phyloP scores from a whole-genome alignment of 139 green algal species.

The Coelastrella sp. region DNA sequence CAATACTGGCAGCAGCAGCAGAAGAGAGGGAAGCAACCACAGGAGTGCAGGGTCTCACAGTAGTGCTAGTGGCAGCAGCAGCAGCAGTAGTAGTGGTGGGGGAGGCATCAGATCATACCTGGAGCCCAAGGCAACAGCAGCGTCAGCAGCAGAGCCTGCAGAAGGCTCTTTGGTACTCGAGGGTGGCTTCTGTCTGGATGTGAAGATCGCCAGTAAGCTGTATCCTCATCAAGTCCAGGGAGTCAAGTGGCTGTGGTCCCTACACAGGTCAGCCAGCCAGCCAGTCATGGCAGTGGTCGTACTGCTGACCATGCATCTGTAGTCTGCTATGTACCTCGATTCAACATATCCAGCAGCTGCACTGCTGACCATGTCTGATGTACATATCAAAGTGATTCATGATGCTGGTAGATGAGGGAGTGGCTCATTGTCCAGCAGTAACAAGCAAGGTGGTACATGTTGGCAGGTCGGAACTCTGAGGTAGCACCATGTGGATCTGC shows the following conservation, averaged over 20 bases:
- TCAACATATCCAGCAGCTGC: neutral
- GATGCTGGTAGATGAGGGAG: too few relatives aligned
- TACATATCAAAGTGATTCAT: too few relatives aligned
- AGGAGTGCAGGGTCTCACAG: too few relatives aligned
- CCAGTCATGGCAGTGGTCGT: neutral
- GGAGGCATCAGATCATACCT: neutral
- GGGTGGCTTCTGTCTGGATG: slow-evolving; percentile 52
- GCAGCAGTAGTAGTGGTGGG: neutral
- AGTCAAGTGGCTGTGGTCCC: slow-evolving; percentile 85
- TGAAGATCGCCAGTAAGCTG: slow-evolving; percentile 59
- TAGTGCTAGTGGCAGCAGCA: slow-evolving; percentile 23
- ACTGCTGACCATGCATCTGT: neutral
- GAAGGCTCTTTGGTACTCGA: slow-evolving; percentile 12
- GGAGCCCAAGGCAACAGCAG: neutral
- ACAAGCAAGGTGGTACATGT: too few relatives aligned
- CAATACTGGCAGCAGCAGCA: neutral
- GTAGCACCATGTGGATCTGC: too few relatives aligned
- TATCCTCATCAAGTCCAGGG: slow-evolving; percentile 83
- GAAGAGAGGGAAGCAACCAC: neutral
- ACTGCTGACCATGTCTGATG: too few relatives aligned
- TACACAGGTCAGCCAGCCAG: slow-evolving; percentile 53
- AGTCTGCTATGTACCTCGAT: neutral
- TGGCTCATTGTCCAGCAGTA: too few relatives aligned
- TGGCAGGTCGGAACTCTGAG: too few relatives aligned
- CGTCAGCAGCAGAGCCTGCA: slow-evolving; percentile 1